Conservation (phyloP, 345 rosid genomes). For the Erysimum cheiranthoides region DNA sequence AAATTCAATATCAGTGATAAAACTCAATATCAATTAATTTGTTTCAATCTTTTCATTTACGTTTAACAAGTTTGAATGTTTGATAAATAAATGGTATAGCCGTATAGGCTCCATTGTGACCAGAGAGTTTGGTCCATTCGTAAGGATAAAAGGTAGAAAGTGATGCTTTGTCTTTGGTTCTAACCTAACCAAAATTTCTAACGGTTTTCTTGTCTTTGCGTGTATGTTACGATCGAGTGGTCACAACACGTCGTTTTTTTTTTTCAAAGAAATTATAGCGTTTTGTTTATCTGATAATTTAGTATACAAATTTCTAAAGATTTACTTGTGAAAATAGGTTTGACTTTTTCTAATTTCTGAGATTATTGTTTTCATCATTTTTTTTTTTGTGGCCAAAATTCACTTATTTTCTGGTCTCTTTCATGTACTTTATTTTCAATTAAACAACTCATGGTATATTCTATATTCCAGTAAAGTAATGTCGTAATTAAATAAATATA, state of each 20-base stretch:
- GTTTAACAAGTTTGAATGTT: background rate
- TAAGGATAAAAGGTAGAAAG: conserved; percentile 34
- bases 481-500: background rate
- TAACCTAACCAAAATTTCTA: conserved; percentile 24
- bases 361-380: background rate
- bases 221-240: conserved; percentile 39
- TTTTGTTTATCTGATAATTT: background rate
- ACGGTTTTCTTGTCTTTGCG: conserved; percentile 39
- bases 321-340: background rate
- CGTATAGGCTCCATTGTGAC: conserved; percentile 26
- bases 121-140: conserved; percentile 29
- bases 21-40: background rate
- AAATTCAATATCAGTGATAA: background rate
- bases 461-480: too few species aligned
- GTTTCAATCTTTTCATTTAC: background rate
- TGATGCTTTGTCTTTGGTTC: conserved; percentile 46
- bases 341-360: background rate
- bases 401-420: background rate
- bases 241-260: background rate
- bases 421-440: background rate
- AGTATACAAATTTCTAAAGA: background rate
- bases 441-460: too few species aligned
- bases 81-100: conserved; percentile 13
- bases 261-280: background rate
- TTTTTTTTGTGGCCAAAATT: background rate